These are phyloP conservation scores for Nidularia pulvinata DNA, from an alignment of 768 basidiomycete genomes.

Conservation along the genomic window DNA sequence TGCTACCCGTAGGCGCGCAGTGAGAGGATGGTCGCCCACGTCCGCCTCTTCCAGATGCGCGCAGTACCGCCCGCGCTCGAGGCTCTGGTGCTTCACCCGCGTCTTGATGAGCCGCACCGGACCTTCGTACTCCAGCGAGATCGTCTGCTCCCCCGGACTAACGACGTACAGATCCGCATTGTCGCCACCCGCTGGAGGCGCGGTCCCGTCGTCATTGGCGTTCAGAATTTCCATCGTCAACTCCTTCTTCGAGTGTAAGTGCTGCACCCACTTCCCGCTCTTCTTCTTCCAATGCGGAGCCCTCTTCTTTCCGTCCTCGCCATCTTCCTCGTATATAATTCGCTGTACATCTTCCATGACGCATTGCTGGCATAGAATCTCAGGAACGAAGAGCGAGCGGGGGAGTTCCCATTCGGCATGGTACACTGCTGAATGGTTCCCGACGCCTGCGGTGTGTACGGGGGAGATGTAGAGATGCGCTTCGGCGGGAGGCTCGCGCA, in stretches of 20 bases:
- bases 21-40: constrained; percentile 20
- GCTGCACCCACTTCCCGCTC: constrained; percentile 3
- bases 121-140: constrained; percentile 12
- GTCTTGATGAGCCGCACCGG: constrained; percentile 20
- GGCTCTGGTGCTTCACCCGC: constrained; percentile 26
- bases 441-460: constrained; percentile 29
- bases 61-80: constrained; percentile 24
- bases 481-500: constrained; percentile 20
- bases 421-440: constrained; percentile 55
- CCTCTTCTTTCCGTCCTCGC: constrained; percentile 13
- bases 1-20: constrained; percentile 34
- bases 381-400: constrained; percentile 28
- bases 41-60: constrained; percentile 13
- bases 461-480: constrained; percentile 52
- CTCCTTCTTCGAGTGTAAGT: not conserved
- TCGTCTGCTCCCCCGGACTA: not conserved
- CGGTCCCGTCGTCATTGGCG: not conserved
- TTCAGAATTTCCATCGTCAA: not conserved
- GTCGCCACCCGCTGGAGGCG: not conserved
- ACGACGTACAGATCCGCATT: not conserved
- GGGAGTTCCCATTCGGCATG: constrained; percentile 54
- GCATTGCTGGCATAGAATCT: constrained; percentile 35
- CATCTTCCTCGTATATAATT: constrained; percentile 20
- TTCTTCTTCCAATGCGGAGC: constrained; percentile 9
- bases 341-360: constrained; percentile 22